Evolutionary conservation across 768 basidiomycete genomes (phyloP).

Genomic region (Boletus subparvulus): DNA sequence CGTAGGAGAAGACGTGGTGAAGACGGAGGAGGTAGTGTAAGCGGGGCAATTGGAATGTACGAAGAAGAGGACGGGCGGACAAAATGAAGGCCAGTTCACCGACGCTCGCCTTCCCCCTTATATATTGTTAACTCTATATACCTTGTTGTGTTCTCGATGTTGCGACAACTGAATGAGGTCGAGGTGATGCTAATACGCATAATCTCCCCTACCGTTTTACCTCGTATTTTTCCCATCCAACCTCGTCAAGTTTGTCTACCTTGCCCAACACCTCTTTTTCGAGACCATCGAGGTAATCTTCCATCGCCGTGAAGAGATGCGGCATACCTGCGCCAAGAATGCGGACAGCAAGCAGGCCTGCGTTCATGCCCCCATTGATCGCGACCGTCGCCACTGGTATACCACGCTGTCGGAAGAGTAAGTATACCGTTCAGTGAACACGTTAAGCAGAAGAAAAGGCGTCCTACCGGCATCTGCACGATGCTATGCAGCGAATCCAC

Average conservation of each 20-base stretch:
- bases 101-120: neutral
- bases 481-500: constrained; percentile 97
- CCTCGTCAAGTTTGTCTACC: constrained; percentile 67
- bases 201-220: constrained; percentile 34
- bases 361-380: constrained; percentile 94
- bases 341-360: constrained; percentile 85
- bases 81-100: neutral
- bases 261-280: constrained; percentile 80
- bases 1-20: neutral
- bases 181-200: neutral
- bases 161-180: neutral
- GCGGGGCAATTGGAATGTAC: neutral
- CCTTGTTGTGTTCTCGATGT: neutral
- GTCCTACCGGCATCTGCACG: constrained; percentile 95
- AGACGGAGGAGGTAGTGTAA: neutral
- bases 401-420: constrained; percentile 60
- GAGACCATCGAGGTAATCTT: constrained; percentile 64
- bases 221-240: constrained; percentile 86
- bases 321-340: constrained; percentile 83
- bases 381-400: constrained; percentile 97
- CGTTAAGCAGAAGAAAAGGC: neutral
- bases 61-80: neutral
- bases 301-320: constrained; percentile 61
- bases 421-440: neutral
- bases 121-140: neutral